phyloP scores from a whole-genome alignment of 352 stramenopile species.

The Phytophthora litchii region DNA sequence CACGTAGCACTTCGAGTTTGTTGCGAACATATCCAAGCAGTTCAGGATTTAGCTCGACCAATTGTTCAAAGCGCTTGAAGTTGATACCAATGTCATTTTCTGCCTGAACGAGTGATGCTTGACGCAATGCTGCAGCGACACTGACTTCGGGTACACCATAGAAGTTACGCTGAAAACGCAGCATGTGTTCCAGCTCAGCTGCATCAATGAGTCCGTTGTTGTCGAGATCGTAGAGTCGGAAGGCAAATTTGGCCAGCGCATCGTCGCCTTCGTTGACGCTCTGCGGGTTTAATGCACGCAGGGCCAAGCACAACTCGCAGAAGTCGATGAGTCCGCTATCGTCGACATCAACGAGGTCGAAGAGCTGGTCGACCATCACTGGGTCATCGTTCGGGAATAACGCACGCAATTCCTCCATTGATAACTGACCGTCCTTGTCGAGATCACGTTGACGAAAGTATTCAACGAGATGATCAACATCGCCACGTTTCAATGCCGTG shows the following conservation, averaged over 20 bases:
- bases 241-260: constrained; percentile 59
- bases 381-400: constrained; percentile 57
- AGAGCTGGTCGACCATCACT: constrained; percentile 59
- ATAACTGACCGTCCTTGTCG: constrained; percentile 68
- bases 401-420: constrained; percentile 61
- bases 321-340: constrained; percentile 76
- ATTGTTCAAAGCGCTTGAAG: constrained; percentile 48
- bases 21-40: constrained; percentile 53
- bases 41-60: constrained; percentile 46
- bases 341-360: constrained; percentile 63
- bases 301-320: constrained; percentile 66
- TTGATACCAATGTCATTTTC: constrained; percentile 29
- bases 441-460: constrained; percentile 64
- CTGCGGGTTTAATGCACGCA: constrained; percentile 57
- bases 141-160: constrained; percentile 45
- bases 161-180: constrained; percentile 55
- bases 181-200: constrained; percentile 51
- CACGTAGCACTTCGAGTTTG: constrained; percentile 60
- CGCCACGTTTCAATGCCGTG: constrained; percentile 47
- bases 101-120: constrained; percentile 26
- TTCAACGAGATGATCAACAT: constrained; percentile 56
- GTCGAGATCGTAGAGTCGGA: constrained; percentile 69
- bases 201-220: constrained; percentile 62
- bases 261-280: constrained; percentile 37
- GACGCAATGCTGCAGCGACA: constrained; percentile 30